Evolutionary conservation across 306 rosid species (phyloP), one percentile per base, ranked within the genome.

Genomic region (Dalbergia oliveri): DNA sequence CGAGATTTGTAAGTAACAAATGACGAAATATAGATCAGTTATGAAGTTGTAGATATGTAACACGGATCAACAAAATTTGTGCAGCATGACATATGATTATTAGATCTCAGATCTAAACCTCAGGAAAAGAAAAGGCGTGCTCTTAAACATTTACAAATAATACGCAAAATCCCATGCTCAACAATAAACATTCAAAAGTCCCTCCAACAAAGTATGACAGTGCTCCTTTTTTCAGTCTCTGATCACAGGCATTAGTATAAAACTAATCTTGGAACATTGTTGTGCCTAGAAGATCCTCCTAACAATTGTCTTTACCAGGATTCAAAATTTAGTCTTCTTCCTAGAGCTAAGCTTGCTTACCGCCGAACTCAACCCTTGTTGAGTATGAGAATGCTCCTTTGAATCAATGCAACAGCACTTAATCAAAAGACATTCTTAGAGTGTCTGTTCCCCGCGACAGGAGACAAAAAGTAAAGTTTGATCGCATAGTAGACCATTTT

Each of bases 51-150:
- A 71, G 33, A 63, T 35, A 76, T 64, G 18, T 64, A 64, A 45
- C 72, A 79, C 72, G 60, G 71, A 51, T 53, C 61, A 23, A 53
- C 75, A 60, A 74, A 51, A 73, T 15, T 72, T 44, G 23, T 75
- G 73, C 74, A 57, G 58, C 58, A 41, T 8, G 26, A 56, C 12
- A 19, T 51, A 69, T 69, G 49, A 63, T 65, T 64, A 56, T 51
- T 39, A 72, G 65, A 79, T 69, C 45, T 64, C 50, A 59, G n/a
- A 73, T 66, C 63, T 68, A 76, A 68, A 44, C 4, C 66, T 21
- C 16, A 15, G 37, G 64, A 21, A 37, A n/a, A n/a, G n/a, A n/a
- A n/a, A 66, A 58, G 35, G 19, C 34, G 18, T 67, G 72, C 34
- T 44, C 16, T 56, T 16, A 54, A 19, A 43, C 23, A 37, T 77